Conservation (phyloP, 805 yeast species). For the Saturnispora dispora region DNA sequence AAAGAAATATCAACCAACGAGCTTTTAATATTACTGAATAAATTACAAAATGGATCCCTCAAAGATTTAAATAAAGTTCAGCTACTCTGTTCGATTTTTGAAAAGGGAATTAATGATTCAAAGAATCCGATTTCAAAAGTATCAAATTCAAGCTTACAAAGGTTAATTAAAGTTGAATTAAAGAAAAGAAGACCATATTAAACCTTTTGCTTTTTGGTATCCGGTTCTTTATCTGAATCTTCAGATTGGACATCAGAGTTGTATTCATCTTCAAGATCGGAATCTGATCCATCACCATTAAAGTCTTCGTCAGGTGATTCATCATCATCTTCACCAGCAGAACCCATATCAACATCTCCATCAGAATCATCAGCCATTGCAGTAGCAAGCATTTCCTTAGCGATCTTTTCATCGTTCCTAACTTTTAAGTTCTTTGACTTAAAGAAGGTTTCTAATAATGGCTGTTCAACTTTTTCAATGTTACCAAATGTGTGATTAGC, state of each 20-base stretch:
- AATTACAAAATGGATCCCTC: not conserved
- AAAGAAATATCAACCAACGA: not conserved
- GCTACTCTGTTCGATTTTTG: slow-evolving; percentile 9
- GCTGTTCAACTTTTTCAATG: slow-evolving; percentile 84
- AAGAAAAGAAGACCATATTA: slow-evolving; percentile 6
- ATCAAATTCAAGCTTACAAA: slow-evolving; percentile 4
- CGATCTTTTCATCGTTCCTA: slow-evolving; percentile 83
- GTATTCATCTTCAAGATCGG: slow-evolving; percentile 68
- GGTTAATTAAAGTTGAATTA: slow-evolving; percentile 4
- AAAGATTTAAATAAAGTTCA: slow-evolving; percentile 9
- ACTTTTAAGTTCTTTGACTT: slow-evolving; percentile 69
- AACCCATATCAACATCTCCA: slow-evolving; percentile 53
- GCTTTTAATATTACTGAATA: not conserved
- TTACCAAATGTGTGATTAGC: slow-evolving; percentile 80
- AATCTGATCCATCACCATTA: slow-evolving; percentile 33
- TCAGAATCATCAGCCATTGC: slow-evolving; percentile 57
- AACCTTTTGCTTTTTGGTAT: slow-evolving; percentile 14
- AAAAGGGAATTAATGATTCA: not conserved
- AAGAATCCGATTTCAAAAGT: slow-evolving; percentile 4
- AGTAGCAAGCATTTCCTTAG: slow-evolving; percentile 68
- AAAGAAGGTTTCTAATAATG: slow-evolving; percentile 64
- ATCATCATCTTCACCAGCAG: slow-evolving; percentile 69
- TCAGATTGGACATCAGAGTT: slow-evolving; percentile 5
- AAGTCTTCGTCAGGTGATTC: slow-evolving; percentile 87
- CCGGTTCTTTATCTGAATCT: slow-evolving; percentile 35